Percentiles rank a stretch among this genome's conserved stretches.
These are phyloP conservation scores for Paspalum notatum DNA, from an alignment of 176 grass and related monocot species.

Conservation along the genomic window DNA sequence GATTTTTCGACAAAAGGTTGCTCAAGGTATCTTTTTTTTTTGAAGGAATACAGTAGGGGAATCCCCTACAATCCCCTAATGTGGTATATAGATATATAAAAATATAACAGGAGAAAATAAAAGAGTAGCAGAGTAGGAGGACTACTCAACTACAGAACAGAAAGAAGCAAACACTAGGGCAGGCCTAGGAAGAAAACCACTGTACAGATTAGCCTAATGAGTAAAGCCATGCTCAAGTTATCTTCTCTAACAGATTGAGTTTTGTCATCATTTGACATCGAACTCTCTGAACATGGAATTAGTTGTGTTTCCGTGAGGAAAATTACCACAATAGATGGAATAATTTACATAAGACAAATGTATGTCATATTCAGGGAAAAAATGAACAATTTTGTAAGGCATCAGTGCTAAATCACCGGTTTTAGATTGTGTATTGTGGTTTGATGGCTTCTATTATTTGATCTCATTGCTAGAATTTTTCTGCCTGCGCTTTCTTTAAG, in stretches of 20 bases:
- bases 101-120: too few relatives aligned
- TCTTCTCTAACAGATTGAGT: slow-evolving; percentile 27
- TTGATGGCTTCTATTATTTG: slow-evolving; percentile 19
- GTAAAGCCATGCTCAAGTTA: slow-evolving; percentile 77
- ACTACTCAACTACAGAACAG: too few relatives aligned
- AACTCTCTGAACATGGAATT: neutral
- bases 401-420: slow-evolving; percentile 1
- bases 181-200: too few relatives aligned
- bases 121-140: too few relatives aligned
- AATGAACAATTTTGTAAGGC: neutral
- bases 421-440: slow-evolving; percentile 31
- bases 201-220: too few relatives aligned
- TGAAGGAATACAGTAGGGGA: too few relatives aligned
- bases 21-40: slow-evolving; percentile 79
- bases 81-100: too few relatives aligned
- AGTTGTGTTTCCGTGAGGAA: slow-evolving; percentile 1
- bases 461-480: neutral
- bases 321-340: slow-evolving; percentile 9
- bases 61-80: too few relatives aligned
- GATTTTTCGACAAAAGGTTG: slow-evolving; percentile 77
- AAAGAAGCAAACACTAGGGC: too few relatives aligned
- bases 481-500: neutral
- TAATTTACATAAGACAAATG: slow-evolving; percentile 15
- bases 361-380: slow-evolving; percentile 2
- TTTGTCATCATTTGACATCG: neutral